phyloP scores from a whole-genome alignment of 2,329 filamentous ascomycete species.

The Arthroderma sp. region DNA sequence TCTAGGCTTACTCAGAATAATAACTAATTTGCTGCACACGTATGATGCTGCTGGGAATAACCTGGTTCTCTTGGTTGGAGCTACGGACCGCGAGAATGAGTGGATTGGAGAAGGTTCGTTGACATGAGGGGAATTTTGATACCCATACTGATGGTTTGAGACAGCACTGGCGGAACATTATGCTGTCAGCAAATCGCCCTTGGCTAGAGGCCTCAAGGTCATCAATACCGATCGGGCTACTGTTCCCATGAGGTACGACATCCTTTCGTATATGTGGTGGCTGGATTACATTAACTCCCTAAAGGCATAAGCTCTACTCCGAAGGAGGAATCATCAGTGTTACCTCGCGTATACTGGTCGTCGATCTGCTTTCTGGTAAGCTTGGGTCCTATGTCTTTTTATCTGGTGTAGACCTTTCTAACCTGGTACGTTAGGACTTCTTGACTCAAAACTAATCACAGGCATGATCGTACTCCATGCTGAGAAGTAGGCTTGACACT shows the following conservation, averaged over 20 bases:
- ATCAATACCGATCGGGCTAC: constrained; percentile 93
- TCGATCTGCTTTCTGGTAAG: constrained; percentile 70
- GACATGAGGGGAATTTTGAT: not conserved
- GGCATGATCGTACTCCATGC: constrained; percentile 81
- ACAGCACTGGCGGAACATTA: constrained; percentile 81
- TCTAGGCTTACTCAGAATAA: constrained; percentile 77
- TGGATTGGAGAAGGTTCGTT: constrained; percentile 72
- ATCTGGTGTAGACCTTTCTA: constrained; percentile 8
- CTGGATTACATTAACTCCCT: constrained; percentile 7
- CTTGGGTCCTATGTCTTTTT: not conserved
- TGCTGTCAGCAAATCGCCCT: constrained; percentile 69
- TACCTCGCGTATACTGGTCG: constrained; percentile 87
- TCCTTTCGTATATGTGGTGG: not conserved
- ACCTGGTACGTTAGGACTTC: constrained; percentile 35
- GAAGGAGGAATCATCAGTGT: constrained; percentile 88
- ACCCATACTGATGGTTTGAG: constrained; percentile 7
- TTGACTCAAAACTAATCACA: constrained; percentile 74
- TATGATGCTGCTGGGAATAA: constrained; percentile 96
- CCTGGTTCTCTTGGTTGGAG: constrained; percentile 75
- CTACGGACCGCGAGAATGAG: constrained; percentile 83
- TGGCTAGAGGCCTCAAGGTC: constrained; percentile 72
- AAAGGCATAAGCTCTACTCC: constrained; percentile 77
- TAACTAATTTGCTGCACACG: constrained; percentile 92
- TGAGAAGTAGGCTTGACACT: constrained; percentile 43
- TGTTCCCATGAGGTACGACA: constrained; percentile 52